Evolutionary conservation across 208 protist species (phyloP).

Genomic region (Acanthamoeba triangularis): DNA sequence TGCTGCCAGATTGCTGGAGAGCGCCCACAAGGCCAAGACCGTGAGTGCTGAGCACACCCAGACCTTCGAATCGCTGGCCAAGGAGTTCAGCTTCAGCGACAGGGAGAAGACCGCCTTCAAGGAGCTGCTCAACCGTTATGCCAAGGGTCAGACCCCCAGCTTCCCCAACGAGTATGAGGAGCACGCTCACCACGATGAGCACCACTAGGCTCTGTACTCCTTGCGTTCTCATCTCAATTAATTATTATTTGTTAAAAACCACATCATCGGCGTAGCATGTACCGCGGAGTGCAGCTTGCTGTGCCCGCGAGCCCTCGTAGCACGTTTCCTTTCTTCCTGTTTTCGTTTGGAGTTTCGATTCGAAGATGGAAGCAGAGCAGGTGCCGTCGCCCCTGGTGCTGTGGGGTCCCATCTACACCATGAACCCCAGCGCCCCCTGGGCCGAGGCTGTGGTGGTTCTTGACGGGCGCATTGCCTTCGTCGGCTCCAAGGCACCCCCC

Average conservation of each 20-base stretch:
- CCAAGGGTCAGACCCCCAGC: conserved; percentile 19
- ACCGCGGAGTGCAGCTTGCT: neutral
- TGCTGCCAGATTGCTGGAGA: conserved; percentile 18
- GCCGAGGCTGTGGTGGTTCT: neutral
- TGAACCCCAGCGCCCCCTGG: neutral
- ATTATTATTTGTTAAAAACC: neutral
- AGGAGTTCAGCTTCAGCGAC: conserved; percentile 49
- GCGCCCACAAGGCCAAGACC: conserved; percentile 17
- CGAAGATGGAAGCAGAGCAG: neutral
- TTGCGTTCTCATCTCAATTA: neutral
- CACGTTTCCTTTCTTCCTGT: neutral
- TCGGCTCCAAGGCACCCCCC: neutral
- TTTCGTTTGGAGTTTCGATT: neutral
- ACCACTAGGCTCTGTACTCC: neutral
- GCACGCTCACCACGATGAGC: conserved; percentile 8
- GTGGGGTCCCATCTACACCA: neutral
- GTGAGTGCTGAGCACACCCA: conserved; percentile 32
- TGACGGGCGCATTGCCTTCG: neutral
- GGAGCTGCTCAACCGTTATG: conserved; percentile 20
- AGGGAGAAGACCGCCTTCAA: conserved; percentile 42
- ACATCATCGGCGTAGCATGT: neutral
- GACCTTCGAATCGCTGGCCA: conserved; percentile 10
- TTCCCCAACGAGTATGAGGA: conserved; percentile 39
- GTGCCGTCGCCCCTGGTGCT: neutral
- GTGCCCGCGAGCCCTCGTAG: too few species aligned